phyloP scores from a whole-genome alignment of 2,329 filamentous ascomycete genomes.

The Aspergillus sp. region DNA sequence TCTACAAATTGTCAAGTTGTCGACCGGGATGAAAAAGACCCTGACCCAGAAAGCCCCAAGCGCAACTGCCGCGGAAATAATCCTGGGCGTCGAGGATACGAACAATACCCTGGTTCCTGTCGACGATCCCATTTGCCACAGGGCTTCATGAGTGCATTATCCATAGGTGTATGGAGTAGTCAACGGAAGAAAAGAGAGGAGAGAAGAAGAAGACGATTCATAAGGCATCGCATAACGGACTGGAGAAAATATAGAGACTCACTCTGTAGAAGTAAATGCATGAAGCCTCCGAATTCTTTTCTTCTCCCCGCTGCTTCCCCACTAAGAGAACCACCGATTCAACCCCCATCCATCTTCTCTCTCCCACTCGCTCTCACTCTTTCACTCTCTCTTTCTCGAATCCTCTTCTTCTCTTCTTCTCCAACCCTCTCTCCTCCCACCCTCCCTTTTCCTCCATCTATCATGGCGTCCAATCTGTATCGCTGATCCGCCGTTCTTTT shows the following conservation, averaged over 20 bases:
- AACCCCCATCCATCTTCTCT: neutral
- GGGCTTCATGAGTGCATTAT: too few relatives aligned
- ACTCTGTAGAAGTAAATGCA: neutral
- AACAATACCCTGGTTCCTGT: too few relatives aligned
- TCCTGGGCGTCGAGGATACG: too few relatives aligned
- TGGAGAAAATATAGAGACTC: too few relatives aligned
- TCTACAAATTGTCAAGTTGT: too few relatives aligned
- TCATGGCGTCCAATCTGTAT: neutral
- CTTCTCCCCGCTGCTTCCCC: neutral
- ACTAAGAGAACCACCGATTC: neutral
- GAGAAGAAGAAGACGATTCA: too few relatives aligned
- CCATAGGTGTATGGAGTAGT: too few relatives aligned
- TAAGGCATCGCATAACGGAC: too few relatives aligned
- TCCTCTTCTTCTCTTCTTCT: slow-evolving; percentile 2
- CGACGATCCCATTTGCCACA: too few relatives aligned
- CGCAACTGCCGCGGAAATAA: too few relatives aligned
- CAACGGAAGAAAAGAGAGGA: neutral
- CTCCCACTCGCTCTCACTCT: neutral
- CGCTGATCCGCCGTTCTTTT: neutral
- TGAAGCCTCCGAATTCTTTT: slow-evolving; percentile 3
- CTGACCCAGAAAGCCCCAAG: too few relatives aligned
- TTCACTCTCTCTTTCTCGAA: neutral
- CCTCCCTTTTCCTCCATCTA: neutral
- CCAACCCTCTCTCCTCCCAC: neutral
- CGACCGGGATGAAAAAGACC: too few relatives aligned